phyloP scores from a whole-genome alignment of 2,329 filamentous ascomycete species.

The Claviceps paspali region DNA sequence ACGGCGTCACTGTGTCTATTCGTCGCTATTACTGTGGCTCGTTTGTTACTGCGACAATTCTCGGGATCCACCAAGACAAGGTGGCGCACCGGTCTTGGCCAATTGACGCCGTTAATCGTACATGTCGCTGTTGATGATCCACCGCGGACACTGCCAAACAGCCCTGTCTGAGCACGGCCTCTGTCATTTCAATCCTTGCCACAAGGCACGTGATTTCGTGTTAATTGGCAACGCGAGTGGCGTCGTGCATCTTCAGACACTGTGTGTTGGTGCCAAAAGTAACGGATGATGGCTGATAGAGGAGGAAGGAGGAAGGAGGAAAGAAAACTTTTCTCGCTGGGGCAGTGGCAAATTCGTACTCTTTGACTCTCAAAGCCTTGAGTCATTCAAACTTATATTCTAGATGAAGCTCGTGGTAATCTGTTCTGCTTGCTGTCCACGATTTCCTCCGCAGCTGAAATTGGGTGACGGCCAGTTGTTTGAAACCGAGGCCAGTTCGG shows the following conservation, averaged over 20 bases:
- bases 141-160: background rate
- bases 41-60: background rate
- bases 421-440: background rate
- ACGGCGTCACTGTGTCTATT: background rate
- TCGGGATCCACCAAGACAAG: background rate
- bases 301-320: background rate
- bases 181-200: slow-evolving; percentile 3
- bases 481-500: no score
- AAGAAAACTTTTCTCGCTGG: slow-evolving; percentile 8
- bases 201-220: slow-evolving; percentile 20
- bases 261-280: slow-evolving; percentile 15
- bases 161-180: background rate
- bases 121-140: background rate
- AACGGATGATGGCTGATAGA: slow-evolving; percentile 4
- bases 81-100: background rate
- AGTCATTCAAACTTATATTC: no score
- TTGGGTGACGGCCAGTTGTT: no score
- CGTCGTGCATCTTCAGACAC: slow-evolving; percentile 9
- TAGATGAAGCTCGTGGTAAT: background rate
- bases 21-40: background rate
- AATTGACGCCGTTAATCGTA: slow-evolving; percentile 8
- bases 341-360: slow-evolving; percentile 14
- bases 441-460: background rate
- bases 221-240: slow-evolving; percentile 14
- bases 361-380: slow-evolving; percentile 1